A percentile compares a stretch with the other conserved stretches of the same genome.
These are phyloP conservation scores for Fusarium napiforme DNA, from an alignment of 2,329 filamentous ascomycete species.

Conservation along the genomic window DNA sequence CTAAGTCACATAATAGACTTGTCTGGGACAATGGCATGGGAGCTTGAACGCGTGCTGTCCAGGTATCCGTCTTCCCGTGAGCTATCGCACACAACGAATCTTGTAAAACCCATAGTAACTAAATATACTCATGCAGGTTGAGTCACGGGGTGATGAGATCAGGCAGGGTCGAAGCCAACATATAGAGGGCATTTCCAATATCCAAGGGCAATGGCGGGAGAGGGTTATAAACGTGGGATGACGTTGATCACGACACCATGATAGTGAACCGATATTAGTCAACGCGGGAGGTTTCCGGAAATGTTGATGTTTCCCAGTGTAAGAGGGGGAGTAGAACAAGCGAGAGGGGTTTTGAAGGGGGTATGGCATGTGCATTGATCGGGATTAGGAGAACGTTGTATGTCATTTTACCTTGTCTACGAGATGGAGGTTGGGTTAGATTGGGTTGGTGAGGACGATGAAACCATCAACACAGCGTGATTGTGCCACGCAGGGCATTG, in stretches of 20 bases:
- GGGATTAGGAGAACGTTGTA: not conserved
- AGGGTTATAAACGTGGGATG: slow-evolving; percentile 12
- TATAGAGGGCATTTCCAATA: slow-evolving; percentile 6
- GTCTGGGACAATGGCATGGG: not conserved
- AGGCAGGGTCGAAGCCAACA: not conserved
- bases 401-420: slow-evolving; percentile 20
- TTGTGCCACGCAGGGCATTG: not conserved
- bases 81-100: not conserved
- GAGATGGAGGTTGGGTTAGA: not conserved
- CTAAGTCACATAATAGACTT: not conserved
- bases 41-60: not conserved
- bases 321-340: not conserved
- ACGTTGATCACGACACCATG: slow-evolving; percentile 18
- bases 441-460: not conserved
- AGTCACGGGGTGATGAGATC: slow-evolving; percentile 1
- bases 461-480: not conserved
- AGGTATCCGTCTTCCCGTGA: not conserved
- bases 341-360: not conserved
- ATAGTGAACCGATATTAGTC: slow-evolving; percentile 10
- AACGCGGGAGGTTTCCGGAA: not conserved
- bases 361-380: not conserved
- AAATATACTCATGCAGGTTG: not conserved
- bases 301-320: not conserved
- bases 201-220: not conserved
- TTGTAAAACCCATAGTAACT: slow-evolving; percentile 4